These are phyloP conservation scores for Letharia lupina DNA, from an alignment of 495 filamentous ascomycete genomes.

Conservation along the genomic window DNA sequence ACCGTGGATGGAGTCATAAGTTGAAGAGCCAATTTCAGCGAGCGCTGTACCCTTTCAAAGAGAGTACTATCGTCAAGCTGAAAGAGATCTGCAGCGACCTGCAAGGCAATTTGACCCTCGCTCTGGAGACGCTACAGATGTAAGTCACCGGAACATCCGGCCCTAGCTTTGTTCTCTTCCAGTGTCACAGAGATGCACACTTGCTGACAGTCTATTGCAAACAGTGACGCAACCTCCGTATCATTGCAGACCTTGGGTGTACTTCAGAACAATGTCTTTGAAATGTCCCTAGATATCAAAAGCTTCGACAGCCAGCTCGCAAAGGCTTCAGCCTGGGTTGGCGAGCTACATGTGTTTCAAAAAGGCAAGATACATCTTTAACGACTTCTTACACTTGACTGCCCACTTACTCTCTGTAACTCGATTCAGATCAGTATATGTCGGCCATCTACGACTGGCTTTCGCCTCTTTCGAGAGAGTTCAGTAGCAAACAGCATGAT, in stretches of 20 bases:
- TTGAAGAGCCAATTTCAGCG: conserved; percentile 8
- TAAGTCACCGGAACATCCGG: background rate
- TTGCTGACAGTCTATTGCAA: background rate
- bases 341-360: background rate
- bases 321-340: background rate
- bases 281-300: conserved; percentile 2
- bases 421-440: conserved; percentile 4
- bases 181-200: background rate
- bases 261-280: background rate
- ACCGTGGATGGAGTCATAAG: background rate
- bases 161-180: background rate
- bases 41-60: conserved; percentile 17
- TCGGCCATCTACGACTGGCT: conserved; percentile 6
- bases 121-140: conserved; percentile 17
- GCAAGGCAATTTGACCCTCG: conserved; percentile 11
- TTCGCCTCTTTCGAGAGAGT: conserved; percentile 12
- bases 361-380: conserved; percentile 1
- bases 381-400: background rate
- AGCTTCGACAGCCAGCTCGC: background rate
- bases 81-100: conserved; percentile 17
- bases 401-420: background rate
- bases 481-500: conserved; percentile 10
- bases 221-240: background rate
- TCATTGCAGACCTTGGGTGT: background rate
- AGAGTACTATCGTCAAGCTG: conserved; percentile 19